phyloP scores from a whole-genome alignment of 106 monocot species.

The Alisma plantagoaquatica region DNA sequence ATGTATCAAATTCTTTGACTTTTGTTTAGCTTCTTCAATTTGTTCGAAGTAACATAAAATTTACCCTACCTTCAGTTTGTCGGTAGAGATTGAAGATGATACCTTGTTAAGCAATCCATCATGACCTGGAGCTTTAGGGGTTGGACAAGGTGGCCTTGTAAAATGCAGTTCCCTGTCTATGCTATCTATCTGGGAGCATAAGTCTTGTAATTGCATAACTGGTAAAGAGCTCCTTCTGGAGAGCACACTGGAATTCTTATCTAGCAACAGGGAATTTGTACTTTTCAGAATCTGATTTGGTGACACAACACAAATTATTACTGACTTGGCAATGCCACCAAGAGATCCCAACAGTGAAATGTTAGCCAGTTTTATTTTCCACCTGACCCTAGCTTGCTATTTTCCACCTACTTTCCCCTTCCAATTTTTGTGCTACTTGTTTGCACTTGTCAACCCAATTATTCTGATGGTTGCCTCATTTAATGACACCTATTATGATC shows the following conservation, averaged over 20 bases:
- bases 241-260: conserved; percentile 5
- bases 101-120: neutral
- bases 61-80: neutral
- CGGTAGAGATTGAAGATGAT: neutral
- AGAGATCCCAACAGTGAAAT: conserved; percentile 94
- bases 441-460: too few species aligned
- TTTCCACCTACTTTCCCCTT: too few species aligned
- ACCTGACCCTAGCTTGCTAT: too few species aligned
- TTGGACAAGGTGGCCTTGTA: neutral
- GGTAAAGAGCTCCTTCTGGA: conserved; percentile 46
- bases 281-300: conserved; percentile 4
- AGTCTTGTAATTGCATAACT: conserved; percentile 14
- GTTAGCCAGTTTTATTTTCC: too few species aligned
- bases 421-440: too few species aligned
- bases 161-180: conserved; percentile 8
- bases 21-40: neutral
- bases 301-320: conserved; percentile 81
- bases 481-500: too few species aligned
- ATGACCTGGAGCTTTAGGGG: neutral
- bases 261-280: conserved; percentile 1
- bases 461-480: too few species aligned
- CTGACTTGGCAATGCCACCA: conserved; percentile 95
- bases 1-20: neutral
- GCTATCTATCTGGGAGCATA: conserved; percentile 24
- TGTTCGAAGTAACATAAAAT: neutral